Conservation (phyloP, 768 basidiomycete species). For the Lentinula boryana region DNA sequence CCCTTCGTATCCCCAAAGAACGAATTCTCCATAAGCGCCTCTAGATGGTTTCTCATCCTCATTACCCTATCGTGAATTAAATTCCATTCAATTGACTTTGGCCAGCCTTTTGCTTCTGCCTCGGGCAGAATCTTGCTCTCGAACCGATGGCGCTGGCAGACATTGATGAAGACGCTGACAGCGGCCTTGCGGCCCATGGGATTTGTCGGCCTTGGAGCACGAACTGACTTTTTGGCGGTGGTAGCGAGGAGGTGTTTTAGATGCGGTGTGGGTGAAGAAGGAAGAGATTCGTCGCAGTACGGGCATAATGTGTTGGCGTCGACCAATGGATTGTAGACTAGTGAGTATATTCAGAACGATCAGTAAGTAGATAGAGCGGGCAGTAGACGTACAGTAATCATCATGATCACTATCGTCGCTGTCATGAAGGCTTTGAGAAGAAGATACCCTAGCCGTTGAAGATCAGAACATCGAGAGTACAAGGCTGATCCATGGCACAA, state of each 20-base stretch:
- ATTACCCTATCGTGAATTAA: slow-evolving; percentile 47
- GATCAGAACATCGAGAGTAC: slow-evolving; percentile 1
- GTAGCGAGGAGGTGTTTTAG: slow-evolving; percentile 47
- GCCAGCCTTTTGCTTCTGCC: slow-evolving; percentile 71
- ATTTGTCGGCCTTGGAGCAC: slow-evolving; percentile 64
- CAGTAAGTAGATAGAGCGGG: neutral
- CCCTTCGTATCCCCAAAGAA: slow-evolving; percentile 12
- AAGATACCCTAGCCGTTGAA: neutral
- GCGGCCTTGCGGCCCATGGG: slow-evolving; percentile 53
- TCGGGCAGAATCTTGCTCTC: slow-evolving; percentile 69
- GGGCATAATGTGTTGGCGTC: slow-evolving; percentile 75
- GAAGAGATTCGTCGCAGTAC: slow-evolving; percentile 72
- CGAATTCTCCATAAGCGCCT: slow-evolving; percentile 46
- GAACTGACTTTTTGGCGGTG: slow-evolving; percentile 46
- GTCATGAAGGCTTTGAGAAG: neutral
- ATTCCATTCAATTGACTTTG: slow-evolving; percentile 62
- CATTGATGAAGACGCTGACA: slow-evolving; percentile 52
- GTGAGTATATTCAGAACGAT: slow-evolving; percentile 22
- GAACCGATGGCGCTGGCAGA: slow-evolving; percentile 77
- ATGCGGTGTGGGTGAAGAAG: slow-evolving; percentile 52
- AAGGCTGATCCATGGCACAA: slow-evolving; percentile 1
- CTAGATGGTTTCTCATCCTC: slow-evolving; percentile 39
- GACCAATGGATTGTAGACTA: slow-evolving; percentile 40
- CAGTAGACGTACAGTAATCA: slow-evolving; percentile 31
- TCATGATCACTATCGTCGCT: slow-evolving; percentile 33